Percentiles rank a stretch among this genome's conserved stretches.
Evolutionary conservation across 176 grass and related monocot genomes (phyloP).

Genomic region (Carex kokanica): DNA sequence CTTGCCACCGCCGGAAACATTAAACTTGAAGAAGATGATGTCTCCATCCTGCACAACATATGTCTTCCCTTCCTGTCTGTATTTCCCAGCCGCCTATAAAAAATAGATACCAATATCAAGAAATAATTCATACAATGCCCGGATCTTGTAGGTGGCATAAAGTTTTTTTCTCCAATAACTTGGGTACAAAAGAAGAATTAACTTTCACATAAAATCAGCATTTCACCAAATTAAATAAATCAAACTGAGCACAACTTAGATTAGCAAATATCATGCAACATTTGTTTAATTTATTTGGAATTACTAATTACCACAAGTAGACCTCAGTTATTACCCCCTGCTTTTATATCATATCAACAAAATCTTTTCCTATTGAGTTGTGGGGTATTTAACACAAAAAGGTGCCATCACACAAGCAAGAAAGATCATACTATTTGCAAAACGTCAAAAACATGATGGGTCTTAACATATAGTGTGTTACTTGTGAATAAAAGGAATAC

Average conservation of each 20-base stretch:
- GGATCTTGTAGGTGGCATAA: neutral
- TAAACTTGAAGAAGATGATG: conserved; percentile 98
- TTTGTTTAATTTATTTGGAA: neutral
- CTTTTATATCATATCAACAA: conserved; percentile 1
- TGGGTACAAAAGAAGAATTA: neutral
- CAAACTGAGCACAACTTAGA: neutral
- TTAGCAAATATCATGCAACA: neutral
- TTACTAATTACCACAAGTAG: neutral
- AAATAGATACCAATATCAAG: conserved; percentile 12
- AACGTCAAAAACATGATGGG: neutral
- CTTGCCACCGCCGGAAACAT: conserved; percentile 93
- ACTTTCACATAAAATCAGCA: neutral
- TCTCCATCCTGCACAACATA: conserved; percentile 96
- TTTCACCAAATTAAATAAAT: neutral
- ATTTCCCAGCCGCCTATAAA: conserved; percentile 84
- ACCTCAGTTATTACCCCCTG: neutral
- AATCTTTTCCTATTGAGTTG: neutral
- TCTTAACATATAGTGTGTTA: neutral
- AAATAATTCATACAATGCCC: neutral
- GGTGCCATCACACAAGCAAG: neutral
- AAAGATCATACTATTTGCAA: neutral
- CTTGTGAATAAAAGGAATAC: neutral
- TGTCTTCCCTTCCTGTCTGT: conserved; percentile 94
- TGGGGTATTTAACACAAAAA: neutral
- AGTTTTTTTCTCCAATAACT: neutral